Base-by-base conservation (phyloP, 192 early-diverging fungal genomes). In the Funneliformis geosporum region DNA sequence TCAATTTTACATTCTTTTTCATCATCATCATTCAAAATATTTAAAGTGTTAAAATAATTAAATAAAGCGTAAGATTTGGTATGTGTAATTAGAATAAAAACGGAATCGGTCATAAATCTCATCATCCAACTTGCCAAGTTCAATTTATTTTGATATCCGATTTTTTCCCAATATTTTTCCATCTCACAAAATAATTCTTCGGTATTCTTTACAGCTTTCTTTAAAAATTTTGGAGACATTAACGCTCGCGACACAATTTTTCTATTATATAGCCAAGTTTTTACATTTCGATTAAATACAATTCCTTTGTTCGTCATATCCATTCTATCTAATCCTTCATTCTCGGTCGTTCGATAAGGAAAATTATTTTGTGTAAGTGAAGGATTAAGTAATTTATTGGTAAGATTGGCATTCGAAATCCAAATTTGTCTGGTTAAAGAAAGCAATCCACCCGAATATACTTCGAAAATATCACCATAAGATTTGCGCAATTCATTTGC, bases 391-490 rank as follows among this genome's bases (percentile, higher is more conserved):
- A 78, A 39, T 44, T 78, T 66, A 14, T 61, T n/a, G 4, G 60
- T 40, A 18, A 78, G 66, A 67, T 68, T 64, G n/a, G 62, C 76
- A n/a, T 64, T 33, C 44, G 23, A 25, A n/a, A 78, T n/a, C 55
- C 59, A 47, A 25, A 78, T 33, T 16, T 33, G 40, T 11, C 43
- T 40, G 10, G 50, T 21, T 44, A 38, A 42, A 21, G 50, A 18
- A 16, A 55, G 18, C 21, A 55, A 55, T 6, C 38, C 47, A 16
- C 76, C 61, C 16, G 12, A 9, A 23, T 44, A 78, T 28, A 78
- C 25, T 27, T 78, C 76, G 10, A 23, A 78, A 44, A 44, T 33
- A 46, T 78, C 76, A 2, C 76, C 76, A 50, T 78, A 67, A 33
- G 66, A 44, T 67, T 25, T 27, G 25, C 47, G 62, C 5, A 67